Evolutionary conservation across 192 early-diverging fungal species (phyloP).

Genomic region (Coemansia sp.): DNA sequence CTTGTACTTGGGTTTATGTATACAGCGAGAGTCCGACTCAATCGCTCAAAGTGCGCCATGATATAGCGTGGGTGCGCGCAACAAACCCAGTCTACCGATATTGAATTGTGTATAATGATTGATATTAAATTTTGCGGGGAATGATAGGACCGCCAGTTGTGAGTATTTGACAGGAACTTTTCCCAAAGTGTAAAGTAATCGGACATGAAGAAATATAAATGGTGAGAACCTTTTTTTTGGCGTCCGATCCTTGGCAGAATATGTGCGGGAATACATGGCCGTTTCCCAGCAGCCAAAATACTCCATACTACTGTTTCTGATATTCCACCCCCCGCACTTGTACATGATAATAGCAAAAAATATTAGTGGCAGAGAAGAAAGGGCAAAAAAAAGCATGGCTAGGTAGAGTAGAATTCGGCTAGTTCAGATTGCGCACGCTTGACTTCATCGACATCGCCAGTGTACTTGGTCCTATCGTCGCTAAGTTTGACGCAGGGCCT

Average conservation of each 20-base stretch:
- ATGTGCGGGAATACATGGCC: not conserved
- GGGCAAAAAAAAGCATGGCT: not conserved
- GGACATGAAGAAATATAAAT: not conserved
- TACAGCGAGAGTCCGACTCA: not conserved
- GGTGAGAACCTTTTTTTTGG: not conserved
- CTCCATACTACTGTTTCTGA: not conserved
- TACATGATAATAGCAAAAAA: not conserved
- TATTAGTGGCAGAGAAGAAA: not conserved
- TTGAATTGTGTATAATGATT: not conserved
- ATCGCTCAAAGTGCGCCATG: not conserved
- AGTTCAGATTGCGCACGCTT: conserved; percentile 41
- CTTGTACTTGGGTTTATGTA: not conserved
- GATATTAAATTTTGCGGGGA: not conserved
- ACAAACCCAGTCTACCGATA: not conserved
- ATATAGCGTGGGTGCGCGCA: conserved; percentile 1
- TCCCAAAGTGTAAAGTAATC: not conserved
- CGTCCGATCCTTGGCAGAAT: not conserved
- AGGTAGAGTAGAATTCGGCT: not conserved
- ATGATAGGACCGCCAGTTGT: not conserved
- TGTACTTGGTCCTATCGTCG: conserved; percentile 66
- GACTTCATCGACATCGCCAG: conserved; percentile 59
- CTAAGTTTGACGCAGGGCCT: conserved; percentile 70
- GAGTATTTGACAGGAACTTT: not conserved
- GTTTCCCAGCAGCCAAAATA: not conserved
- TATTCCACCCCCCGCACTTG: not conserved